Base-by-base conservation (phyloP, 805 yeast genomes). In the Saccharomycopsis oosterbeekiorum region DNA sequence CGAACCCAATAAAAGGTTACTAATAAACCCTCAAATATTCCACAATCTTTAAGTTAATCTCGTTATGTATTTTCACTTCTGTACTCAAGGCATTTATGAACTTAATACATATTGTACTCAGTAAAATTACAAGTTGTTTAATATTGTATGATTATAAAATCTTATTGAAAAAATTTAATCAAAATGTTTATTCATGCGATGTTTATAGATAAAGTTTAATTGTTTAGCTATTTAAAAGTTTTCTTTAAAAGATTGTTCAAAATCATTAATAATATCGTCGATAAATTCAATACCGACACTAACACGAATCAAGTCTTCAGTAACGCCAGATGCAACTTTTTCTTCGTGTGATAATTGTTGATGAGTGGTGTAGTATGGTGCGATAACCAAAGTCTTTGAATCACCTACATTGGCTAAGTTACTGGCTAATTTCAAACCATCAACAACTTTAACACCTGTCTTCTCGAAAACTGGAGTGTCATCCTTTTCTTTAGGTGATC, bases 331-430 rank as follows among this genome's bases (percentile, higher is more conserved):
- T 14, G 86, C 84, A 51, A 75, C 61, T 76, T 89, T 89, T 78
- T 90, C 97, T 66, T 84, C 88, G 55, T 88, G 90, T 51, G 78
- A 74, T 70, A 93, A 81, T 78, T 94, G 98, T 73, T 90, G 92
- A 75, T 93, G 99, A 29, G 98, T 93, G 50, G 98, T 94, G 75
- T 82, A 90, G 80, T 86, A 92, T 66, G 99, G 99, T 60, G 97
- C 92, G 74, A 93, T 93, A 62, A 93, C 96, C 71, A 93, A 81
- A 55, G 98, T 89, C 78, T 93, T 94, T 58, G 93, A 85, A 71
- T 93, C 99, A 71, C 99, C 99, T 62, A 93, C 97, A 70, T 93
- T 93, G 57, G 99, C 98, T 71, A 94, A 83, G 77, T 91, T 89
- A 39, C 96, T 86, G 61, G 96, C 96, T 62, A 94, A 75, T 74